Base-by-base conservation (phyloP, 495 filamentous ascomycete genomes). In the Pyrenula massariospora region DNA sequence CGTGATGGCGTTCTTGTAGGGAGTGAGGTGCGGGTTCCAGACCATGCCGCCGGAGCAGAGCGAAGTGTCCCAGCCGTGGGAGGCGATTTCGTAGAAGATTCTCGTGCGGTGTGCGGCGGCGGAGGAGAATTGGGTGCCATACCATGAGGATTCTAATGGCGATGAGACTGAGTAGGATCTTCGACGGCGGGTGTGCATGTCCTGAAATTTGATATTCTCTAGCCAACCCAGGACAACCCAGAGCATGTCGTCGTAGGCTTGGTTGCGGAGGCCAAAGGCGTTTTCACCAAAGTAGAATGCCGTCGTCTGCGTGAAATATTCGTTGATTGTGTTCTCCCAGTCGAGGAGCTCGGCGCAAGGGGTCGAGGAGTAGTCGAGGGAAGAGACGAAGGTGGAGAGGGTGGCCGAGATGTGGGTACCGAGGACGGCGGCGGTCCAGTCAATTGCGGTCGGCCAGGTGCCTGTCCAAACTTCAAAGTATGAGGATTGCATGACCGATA, bases 1-100 rank as follows among this genome's bases (percentile, higher is more conserved):
- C 25, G 93, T 98, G 60, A 98, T 92, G 56, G 93, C 91, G 63
- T 98, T 98, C 67, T 97, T 98, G 70, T 98, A 96, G 0, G 92
- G 90, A 21, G 72, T 68, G 48, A 95, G 70, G 53, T 81, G 78
- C 3, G 89, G 93, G 52, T 84, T 93, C 93, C 93, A 98, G 53
- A 85, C 75, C 90, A 98, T 96, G 2, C 93, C 93, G 15, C 93
- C 93, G 12, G 79, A 80, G 61, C 93, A 96, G 1, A 96, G 77
- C 47, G 73, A 76, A 21, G 78, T 83, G 69, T 95, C 89, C 89
- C 92, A 96, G 10, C 90, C 92, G 3, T 67, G 65, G 8, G 79
- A 77, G 11, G 88, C 87, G 25, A 96, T 71, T 19, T 91, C 85
- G 77, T 92, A 96, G 70, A 98, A 97, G 36, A 96, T 67, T n/a